Evolutionary conservation across 148 eudicot genomes (phyloP).

Genomic region (Rhododendron mucronatum): DNA sequence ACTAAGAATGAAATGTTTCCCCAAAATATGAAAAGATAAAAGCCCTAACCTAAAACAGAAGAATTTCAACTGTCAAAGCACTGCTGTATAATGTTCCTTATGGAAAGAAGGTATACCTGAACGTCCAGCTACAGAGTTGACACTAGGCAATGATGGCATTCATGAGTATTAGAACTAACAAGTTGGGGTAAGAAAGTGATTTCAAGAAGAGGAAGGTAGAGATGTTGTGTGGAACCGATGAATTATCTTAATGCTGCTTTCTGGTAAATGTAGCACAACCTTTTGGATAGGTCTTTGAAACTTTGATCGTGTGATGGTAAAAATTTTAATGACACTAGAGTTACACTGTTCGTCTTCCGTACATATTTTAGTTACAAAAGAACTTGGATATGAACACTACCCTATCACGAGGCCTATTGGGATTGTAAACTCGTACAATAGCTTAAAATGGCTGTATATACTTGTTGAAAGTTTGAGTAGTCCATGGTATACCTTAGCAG

Average conservation of each 20-base stretch:
- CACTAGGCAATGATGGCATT: no score
- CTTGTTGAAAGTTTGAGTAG: background rate
- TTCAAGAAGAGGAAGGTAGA: background rate
- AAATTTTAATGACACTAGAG: no score
- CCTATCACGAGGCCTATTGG: background rate
- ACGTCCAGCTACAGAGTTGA: background rate
- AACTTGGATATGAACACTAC: no score
- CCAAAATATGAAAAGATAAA: background rate
- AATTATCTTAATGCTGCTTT: background rate
- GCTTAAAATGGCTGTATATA: background rate
- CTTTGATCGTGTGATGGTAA: background rate
- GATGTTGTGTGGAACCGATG: background rate
- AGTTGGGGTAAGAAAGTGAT: background rate
- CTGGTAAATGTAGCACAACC: background rate
- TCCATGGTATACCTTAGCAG: background rate
- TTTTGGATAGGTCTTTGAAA: background rate
- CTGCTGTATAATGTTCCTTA: background rate
- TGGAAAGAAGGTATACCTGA: background rate
- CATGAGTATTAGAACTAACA: background rate
- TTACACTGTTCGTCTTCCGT: no score
- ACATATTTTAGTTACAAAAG: no score
- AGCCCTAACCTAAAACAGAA: background rate
- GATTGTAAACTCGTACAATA: background rate
- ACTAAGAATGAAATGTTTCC: background rate
- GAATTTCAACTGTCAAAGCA: background rate